Evolutionary conservation across 345 rosid genomes (phyloP), one percentile per base, ranked within the genome.

Genomic region (Arabidopsis arenosa): DNA sequence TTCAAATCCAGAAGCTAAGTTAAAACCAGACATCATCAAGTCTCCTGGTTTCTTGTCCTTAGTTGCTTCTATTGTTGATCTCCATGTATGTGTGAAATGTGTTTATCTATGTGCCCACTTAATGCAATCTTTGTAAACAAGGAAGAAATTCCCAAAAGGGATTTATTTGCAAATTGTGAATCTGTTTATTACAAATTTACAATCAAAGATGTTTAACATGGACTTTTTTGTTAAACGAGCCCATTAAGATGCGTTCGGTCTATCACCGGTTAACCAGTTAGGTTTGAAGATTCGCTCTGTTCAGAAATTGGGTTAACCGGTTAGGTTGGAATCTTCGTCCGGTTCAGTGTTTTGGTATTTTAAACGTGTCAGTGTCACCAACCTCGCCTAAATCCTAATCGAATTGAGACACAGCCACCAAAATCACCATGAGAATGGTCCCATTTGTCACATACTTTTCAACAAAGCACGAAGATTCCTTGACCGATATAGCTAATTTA

Each of bases 1-100:
- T 89, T 89, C 80, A 89, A 87, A 74, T 64, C 72, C 51, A 73
- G 74, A 63, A 73, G 28, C 70, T 73, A 78, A 64, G 52, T 65
- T 15, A 39, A 54, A 68, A 61, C 6, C 21, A 68, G 68, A 75
- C 68, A 39, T 18, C 68, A 61, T 32, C 68, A 61, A 67, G 55
- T 51, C 47, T 21, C 51, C 17, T 75, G 45, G 47, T 41, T 32
- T 59, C 37, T 43, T 68, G 39, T 68, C 68, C 32, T 76, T 52
- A 21, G 58, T 43, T 75, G 41, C 48, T 61, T 59, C 32, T 68
- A 61, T 53, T 61, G 63, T 75, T 68, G 9, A 49, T 51, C 21
- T 21, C 51, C 51, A 18, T 52, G 54, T 67, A 18, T 52, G 54
- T 67, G 36, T 75, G 44, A 36, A 49, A 58, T 68, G 45, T 60